These are phyloP conservation scores for Fusarium liriodendri DNA, from an alignment of 2,329 filamentous ascomycete genomes.

Conservation along the genomic window DNA sequence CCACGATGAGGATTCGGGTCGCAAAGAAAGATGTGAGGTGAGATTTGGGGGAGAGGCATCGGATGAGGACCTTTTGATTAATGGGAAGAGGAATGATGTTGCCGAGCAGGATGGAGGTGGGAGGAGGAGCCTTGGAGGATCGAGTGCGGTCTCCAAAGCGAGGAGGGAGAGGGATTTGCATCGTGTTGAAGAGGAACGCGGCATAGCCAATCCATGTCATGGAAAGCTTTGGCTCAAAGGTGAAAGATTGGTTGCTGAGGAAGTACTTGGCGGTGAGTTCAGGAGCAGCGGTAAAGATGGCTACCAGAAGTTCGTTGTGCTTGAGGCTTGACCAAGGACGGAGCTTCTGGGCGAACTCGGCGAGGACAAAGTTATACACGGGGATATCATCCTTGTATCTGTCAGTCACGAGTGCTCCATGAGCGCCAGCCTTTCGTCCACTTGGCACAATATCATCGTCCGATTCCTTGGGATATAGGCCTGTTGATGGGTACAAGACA, in stretches of 20 bases:
- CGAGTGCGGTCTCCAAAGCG: slow-evolving; percentile 75
- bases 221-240: slow-evolving; percentile 90
- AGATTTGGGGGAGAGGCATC: slow-evolving; percentile 82
- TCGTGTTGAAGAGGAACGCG: slow-evolving; percentile 84
- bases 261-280: slow-evolving; percentile 93
- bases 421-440: slow-evolving; percentile 63
- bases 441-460: slow-evolving; percentile 57
- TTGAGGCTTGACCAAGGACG: slow-evolving; percentile 84
- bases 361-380: slow-evolving; percentile 82
- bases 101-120: slow-evolving; percentile 82
- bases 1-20: slow-evolving; percentile 79
- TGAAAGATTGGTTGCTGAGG: slow-evolving; percentile 80
- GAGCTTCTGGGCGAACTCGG: slow-evolving; percentile 81
- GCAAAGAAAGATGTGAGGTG: slow-evolving; percentile 87
- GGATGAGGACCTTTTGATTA: slow-evolving; percentile 80
- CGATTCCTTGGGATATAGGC: slow-evolving; percentile 84
- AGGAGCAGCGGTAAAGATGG: slow-evolving; percentile 83
- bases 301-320: slow-evolving; percentile 83
- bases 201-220: slow-evolving; percentile 96
- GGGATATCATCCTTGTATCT: slow-evolving; percentile 74
- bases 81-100: slow-evolving; percentile 87
- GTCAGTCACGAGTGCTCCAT: slow-evolving; percentile 76
- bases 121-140: slow-evolving; percentile 77
- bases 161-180: slow-evolving; percentile 78
- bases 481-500: slow-evolving; percentile 78